These are phyloP conservation scores for Circinella minor DNA, from an alignment of 371 early-diverging fungal species.

Conservation along the genomic window DNA sequence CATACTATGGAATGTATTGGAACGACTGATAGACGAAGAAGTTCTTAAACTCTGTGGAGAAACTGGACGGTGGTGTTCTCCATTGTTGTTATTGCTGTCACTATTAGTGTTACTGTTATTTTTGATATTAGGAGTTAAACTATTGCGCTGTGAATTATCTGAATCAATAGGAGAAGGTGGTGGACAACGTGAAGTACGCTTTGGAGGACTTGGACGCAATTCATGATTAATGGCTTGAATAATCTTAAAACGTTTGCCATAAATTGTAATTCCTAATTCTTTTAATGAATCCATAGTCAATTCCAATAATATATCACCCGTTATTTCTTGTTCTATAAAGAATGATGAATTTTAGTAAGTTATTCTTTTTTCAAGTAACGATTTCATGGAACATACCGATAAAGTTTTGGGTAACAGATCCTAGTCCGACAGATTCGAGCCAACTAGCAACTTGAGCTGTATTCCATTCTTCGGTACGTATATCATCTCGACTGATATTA, in stretches of 20 bases:
- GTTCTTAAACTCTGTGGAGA: slow-evolving; percentile 45
- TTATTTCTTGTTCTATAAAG: slow-evolving; percentile 67
- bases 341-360: background rate
- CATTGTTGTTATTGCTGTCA: too few species aligned
- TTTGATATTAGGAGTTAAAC: slow-evolving; percentile 9
- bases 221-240: slow-evolving; percentile 65
- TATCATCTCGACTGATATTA: slow-evolving; percentile 2
- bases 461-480: slow-evolving; percentile 42
- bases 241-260: slow-evolving; percentile 73
- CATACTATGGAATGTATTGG: slow-evolving; percentile 50
- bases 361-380: slow-evolving; percentile 7
- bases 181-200: slow-evolving; percentile 12
- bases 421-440: slow-evolving; percentile 60
- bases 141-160: slow-evolving; percentile 29
- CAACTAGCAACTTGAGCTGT: slow-evolving; percentile 49
- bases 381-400: slow-evolving; percentile 54
- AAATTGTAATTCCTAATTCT: slow-evolving; percentile 70
- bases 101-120: too few species aligned
- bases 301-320: slow-evolving; percentile 71
- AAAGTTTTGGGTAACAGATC: slow-evolving; percentile 57
- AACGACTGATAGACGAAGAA: slow-evolving; percentile 35
- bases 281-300: slow-evolving; percentile 68
- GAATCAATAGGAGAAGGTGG: slow-evolving; percentile 26
- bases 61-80: slow-evolving; percentile 26
- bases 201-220: slow-evolving; percentile 24